Percentiles rank a stretch among this genome's conserved stretches.
Evolutionary conservation across 306 rosid species (phyloP).

Genomic region (Malus fusca): DNA sequence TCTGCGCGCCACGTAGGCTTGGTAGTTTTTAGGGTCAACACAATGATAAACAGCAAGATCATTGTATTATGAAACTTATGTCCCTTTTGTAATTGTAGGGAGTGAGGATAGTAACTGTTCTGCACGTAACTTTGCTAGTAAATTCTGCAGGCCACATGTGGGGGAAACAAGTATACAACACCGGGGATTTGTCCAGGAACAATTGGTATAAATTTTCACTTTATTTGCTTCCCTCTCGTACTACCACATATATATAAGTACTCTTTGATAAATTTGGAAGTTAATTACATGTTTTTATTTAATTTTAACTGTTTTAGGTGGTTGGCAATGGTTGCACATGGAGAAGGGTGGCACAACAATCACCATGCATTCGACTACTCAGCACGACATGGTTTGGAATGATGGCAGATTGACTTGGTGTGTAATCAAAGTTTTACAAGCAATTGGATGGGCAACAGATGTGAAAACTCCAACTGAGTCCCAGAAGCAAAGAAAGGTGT

Average conservation of each 20-base stretch:
- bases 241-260: not conserved
- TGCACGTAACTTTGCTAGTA: conserved; percentile 76
- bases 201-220: conserved; percentile 39
- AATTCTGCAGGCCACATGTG: conserved; percentile 87
- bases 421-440: conserved; percentile 47
- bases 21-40: too few relatives aligned
- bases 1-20: too few relatives aligned
- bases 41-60: not conserved
- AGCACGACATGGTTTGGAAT: too few relatives aligned
- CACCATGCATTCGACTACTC: too few relatives aligned
- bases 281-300: not conserved
- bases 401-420: conserved; percentile 89
- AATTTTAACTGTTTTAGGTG: conserved; percentile 33
- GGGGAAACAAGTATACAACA: conserved; percentile 66
- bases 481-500: conserved; percentile 33
- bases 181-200: conserved; percentile 75
- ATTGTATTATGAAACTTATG: not conserved
- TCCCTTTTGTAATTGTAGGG: conserved; percentile 37
- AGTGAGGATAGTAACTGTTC: conserved; percentile 62
- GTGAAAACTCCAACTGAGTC: conserved; percentile 50
- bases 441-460: conserved; percentile 60
- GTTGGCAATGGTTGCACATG: conserved; percentile 73
- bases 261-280: not conserved
- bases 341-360: conserved; percentile 99
- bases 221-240: not conserved